A percentile compares a stretch with the other conserved stretches of the same genome.
phyloP scores from a whole-genome alignment of 164 flowering plant genomes.

The Dillenia suffruticosa region DNA sequence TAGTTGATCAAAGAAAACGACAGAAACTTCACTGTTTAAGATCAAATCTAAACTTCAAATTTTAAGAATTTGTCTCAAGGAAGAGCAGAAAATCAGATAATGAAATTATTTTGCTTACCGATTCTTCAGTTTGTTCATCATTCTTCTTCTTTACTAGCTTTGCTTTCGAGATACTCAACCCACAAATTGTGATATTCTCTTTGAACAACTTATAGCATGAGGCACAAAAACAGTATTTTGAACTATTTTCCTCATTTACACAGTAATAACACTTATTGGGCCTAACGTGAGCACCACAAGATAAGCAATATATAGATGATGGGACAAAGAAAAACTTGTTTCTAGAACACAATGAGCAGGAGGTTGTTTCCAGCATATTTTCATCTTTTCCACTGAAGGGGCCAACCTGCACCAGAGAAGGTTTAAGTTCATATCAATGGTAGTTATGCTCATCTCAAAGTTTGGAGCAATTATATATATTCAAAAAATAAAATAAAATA shows the following conservation, averaged over 20 bases:
- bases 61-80: not conserved
- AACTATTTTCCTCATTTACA: too few species aligned
- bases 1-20: not conserved
- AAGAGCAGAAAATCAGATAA: not conserved
- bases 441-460: not conserved
- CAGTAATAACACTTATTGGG: constrained; percentile 11
- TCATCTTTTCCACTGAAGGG: constrained; percentile 1
- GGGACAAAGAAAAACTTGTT: constrained; percentile 16
- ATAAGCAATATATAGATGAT: constrained; percentile 15
- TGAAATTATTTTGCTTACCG: constrained; percentile 1
- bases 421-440: not conserved
- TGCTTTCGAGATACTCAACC: constrained; percentile 4
- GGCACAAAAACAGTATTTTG: constrained; percentile 9
- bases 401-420: constrained; percentile 6
- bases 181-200: constrained; percentile 10
- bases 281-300: constrained; percentile 14
- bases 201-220: constrained; percentile 12
- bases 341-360: constrained; percentile 13
- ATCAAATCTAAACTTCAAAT: too few species aligned
- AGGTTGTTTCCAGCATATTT: not conserved
- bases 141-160: constrained; percentile 14
- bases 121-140: constrained; percentile 14
- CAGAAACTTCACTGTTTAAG: not conserved
- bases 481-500: too few species aligned
- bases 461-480: not conserved